Percentiles rank a stretch among this genome's conserved stretches.
Evolutionary conservation across 2,329 filamentous ascomycete genomes (phyloP).

Genomic region (Botrytis squamosa): DNA sequence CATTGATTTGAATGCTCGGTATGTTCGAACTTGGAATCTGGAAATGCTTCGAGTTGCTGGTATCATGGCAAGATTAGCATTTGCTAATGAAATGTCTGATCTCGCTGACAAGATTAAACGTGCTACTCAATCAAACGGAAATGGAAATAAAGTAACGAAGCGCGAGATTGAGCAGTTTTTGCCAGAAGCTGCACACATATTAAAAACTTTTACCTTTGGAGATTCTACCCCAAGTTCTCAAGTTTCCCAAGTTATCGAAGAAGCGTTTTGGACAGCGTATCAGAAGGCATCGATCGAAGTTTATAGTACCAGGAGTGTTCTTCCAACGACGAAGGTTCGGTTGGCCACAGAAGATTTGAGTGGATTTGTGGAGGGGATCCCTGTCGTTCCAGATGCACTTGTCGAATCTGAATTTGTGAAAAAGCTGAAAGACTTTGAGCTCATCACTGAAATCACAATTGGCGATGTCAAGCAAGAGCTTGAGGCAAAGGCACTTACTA

Average conservation of each 20-base stretch:
- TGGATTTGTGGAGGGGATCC: slow-evolving; percentile 83
- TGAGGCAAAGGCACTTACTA: slow-evolving; percentile 75
- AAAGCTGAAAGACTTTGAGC: slow-evolving; percentile 77
- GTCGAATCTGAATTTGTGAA: slow-evolving; percentile 72
- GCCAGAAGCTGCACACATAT: slow-evolving; percentile 76
- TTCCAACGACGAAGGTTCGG: slow-evolving; percentile 80
- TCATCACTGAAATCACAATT: slow-evolving; percentile 85
- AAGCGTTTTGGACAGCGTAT: slow-evolving; percentile 94
- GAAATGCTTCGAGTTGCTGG: slow-evolving; percentile 90
- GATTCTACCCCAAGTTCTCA: slow-evolving; percentile 86
- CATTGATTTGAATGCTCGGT: slow-evolving; percentile 93
- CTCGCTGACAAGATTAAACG: slow-evolving; percentile 61
- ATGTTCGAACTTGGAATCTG: slow-evolving; percentile 92
- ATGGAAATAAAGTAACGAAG: slow-evolving; percentile 55
- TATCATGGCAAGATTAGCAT: slow-evolving; percentile 85
- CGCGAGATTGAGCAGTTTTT: slow-evolving; percentile 66
- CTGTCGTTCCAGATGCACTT: slow-evolving; percentile 76
- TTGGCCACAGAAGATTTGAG: slow-evolving; percentile 64
- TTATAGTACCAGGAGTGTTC: slow-evolving; percentile 81
- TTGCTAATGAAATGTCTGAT: slow-evolving; percentile 80
- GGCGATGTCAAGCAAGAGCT: slow-evolving; percentile 82
- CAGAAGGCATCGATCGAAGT: slow-evolving; percentile 80
- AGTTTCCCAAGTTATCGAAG: slow-evolving; percentile 84
- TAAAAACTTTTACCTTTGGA: slow-evolving; percentile 83
- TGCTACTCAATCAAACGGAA: slow-evolving; percentile 42